phyloP scores from a whole-genome alignment of 2,329 filamentous ascomycete species.

The Ustulina deusta region DNA sequence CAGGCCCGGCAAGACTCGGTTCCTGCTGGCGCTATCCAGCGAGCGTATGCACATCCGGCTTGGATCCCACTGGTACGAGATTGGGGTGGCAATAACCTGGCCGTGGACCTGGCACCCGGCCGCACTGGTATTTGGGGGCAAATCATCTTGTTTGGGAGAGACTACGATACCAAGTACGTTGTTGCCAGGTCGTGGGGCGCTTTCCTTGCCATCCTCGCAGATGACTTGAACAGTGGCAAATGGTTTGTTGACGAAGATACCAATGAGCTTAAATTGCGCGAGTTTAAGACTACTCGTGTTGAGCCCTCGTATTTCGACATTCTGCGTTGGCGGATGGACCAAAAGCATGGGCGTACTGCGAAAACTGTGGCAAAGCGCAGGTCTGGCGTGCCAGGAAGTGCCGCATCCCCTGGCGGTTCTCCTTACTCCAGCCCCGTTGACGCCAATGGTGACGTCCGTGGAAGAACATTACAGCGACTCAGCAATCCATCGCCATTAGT shows the following conservation, averaged over 20 bases:
- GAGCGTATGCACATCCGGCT: conserved; percentile 89
- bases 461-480: conserved; percentile 77
- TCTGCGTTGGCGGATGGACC: conserved; percentile 92
- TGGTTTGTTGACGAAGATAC: conserved; percentile 93
- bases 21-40: conserved; percentile 86
- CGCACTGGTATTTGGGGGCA: conserved; percentile 94
- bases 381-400: conserved; percentile 61
- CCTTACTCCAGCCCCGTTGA: conserved; percentile 76
- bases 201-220: conserved; percentile 87
- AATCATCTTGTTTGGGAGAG: conserved; percentile 94
- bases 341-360: conserved; percentile 83
- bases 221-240: conserved; percentile 90
- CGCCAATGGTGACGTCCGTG: conserved; percentile 70
- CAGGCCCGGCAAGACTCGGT: conserved; percentile 87
- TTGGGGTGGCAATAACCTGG: conserved; percentile 98
- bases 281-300: conserved; percentile 89
- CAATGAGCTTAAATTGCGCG: conserved; percentile 88
- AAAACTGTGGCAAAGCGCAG: conserved; percentile 62
- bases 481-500: conserved; percentile 71
- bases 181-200: conserved; percentile 91
- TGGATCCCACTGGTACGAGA: conserved; percentile 98
- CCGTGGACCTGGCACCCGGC: conserved; percentile 90
- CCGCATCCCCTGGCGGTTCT: conserved; percentile 61
- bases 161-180: conserved; percentile 99
- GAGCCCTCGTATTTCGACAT: conserved; percentile 96